Evolutionary conservation across 345 rosid genomes (phyloP).

Genomic region (Garcia nutans): DNA sequence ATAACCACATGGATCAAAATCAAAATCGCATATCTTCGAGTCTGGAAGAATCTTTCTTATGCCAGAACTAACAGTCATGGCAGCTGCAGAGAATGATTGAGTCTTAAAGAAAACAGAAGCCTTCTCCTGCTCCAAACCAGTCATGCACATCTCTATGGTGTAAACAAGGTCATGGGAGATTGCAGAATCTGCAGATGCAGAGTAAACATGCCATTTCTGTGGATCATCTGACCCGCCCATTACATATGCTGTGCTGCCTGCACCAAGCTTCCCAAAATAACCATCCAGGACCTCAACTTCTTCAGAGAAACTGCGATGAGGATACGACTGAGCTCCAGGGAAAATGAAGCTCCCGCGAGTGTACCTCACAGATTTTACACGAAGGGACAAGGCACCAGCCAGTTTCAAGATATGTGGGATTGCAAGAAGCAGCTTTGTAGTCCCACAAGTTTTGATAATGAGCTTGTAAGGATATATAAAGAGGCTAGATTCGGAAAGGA

Average conservation of each 20-base stretch:
- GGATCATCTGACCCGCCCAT: conserved; percentile 16
- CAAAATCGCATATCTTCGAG: conserved; percentile 30
- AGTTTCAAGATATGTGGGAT: conserved; percentile 27
- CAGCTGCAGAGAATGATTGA: conserved; percentile 19
- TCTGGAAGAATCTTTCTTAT: conserved; percentile 32
- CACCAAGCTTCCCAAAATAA: conserved; percentile 21
- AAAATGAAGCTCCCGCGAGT: conserved; percentile 34
- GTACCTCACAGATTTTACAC: conserved; percentile 26
- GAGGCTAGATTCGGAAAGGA: conserved; percentile 34
- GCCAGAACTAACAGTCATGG: conserved; percentile 27
- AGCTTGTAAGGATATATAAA: conserved; percentile 33
- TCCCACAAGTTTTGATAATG: conserved; percentile 36
- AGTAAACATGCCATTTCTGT: conserved; percentile 35
- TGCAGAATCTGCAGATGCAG: conserved; percentile 20
- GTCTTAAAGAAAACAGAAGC: conserved; percentile 31
- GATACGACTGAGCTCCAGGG: conserved; percentile 33
- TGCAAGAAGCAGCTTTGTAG: conserved; percentile 27
- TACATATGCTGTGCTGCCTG: conserved; percentile 17
- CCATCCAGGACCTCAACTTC: conserved; percentile 29
- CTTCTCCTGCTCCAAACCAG: conserved; percentile 25
- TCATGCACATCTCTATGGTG: conserved; percentile 37
- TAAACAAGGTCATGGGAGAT: conserved; percentile 7
- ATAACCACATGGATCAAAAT: conserved; percentile 35
- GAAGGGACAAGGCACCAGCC: conserved; percentile 11
- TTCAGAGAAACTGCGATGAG: conserved; percentile 33